Evolutionary conservation across 306 rosid genomes (phyloP).

Genomic region (Glycine soja): DNA sequence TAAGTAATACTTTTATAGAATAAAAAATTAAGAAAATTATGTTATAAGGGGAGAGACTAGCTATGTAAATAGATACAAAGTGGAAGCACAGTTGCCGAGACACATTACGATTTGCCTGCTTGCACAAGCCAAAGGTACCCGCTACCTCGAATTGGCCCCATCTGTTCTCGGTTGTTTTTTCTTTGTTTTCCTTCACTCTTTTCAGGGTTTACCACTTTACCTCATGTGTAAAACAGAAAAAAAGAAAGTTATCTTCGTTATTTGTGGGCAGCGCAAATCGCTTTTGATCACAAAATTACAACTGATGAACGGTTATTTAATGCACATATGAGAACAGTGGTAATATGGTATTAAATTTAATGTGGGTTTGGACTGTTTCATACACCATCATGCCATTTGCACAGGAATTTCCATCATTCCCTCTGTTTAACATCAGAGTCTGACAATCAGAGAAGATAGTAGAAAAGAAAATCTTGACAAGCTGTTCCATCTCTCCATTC

Average conservation of each 20-base stretch:
- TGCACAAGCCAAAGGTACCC: background rate
- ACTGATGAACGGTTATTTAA: background rate
- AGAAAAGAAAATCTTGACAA: slow-evolving; percentile 29
- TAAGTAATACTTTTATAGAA: too few relatives aligned
- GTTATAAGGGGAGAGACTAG: background rate
- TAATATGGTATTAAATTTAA: slow-evolving; percentile 34
- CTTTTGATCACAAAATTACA: background rate
- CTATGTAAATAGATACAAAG: background rate
- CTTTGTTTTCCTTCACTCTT: background rate
- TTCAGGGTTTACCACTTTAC: slow-evolving; percentile 18
- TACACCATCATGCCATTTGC: slow-evolving; percentile 50
- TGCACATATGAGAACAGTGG: slow-evolving; percentile 16
- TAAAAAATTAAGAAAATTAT: too few relatives aligned
- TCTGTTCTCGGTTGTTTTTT: background rate
- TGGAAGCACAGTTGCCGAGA: slow-evolving; percentile 12
- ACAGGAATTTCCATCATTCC: slow-evolving; percentile 66
- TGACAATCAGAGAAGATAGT: slow-evolving; percentile 30
- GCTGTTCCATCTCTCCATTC: slow-evolving; percentile 39
- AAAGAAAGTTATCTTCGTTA: background rate
- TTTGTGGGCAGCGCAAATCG: background rate
- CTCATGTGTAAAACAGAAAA: background rate
- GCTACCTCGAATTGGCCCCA: background rate
- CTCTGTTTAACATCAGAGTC: slow-evolving; percentile 15
- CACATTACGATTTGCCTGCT: background rate
- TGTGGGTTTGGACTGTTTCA: slow-evolving; percentile 42